phyloP scores from a whole-genome alignment of 2,329 filamentous ascomycete species.

The Paecilomyces formosus region DNA sequence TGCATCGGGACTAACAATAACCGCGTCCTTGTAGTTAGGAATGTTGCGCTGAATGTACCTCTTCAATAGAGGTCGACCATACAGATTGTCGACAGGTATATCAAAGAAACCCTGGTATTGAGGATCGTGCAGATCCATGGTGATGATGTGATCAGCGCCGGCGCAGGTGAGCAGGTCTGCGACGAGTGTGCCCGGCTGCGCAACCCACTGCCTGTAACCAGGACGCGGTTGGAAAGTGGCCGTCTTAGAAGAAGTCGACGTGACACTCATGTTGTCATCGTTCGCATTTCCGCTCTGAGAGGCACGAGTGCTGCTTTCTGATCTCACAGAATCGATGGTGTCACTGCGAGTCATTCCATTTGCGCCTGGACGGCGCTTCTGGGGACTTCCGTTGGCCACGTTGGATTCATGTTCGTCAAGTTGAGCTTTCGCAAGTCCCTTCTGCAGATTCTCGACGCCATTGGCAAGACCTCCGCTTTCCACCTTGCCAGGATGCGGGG shows the following conservation, averaged over 20 bases:
- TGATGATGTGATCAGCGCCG: slow-evolving; percentile 93
- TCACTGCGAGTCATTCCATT: slow-evolving; percentile 33
- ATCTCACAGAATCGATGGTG: slow-evolving; percentile 31
- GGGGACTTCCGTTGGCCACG: slow-evolving; percentile 31
- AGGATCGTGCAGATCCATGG: slow-evolving; percentile 92
- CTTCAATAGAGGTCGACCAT: slow-evolving; percentile 54
- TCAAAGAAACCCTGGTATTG: slow-evolving; percentile 99
- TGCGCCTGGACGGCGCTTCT: slow-evolving; percentile 29
- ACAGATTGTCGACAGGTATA: slow-evolving; percentile 95
- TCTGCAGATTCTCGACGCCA: slow-evolving; percentile 63
- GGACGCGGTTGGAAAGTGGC: slow-evolving; percentile 72
- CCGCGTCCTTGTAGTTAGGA: slow-evolving; percentile 73
- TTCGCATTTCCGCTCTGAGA: slow-evolving; percentile 47
- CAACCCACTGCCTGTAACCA: slow-evolving; percentile 98
- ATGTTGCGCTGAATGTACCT: slow-evolving; percentile 72
- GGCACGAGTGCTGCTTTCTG: slow-evolving; percentile 14
- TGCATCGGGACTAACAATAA: slow-evolving; percentile 93
- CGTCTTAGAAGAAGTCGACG: slow-evolving; percentile 43
- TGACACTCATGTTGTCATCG: slow-evolving; percentile 58
- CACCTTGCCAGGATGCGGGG: slow-evolving; percentile 66
- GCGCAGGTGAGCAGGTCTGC: slow-evolving; percentile 92
- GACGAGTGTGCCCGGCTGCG: slow-evolving; percentile 89
- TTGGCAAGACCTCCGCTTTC: slow-evolving; percentile 60
- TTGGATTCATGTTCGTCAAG: slow-evolving; percentile 49
- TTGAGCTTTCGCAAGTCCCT: slow-evolving; percentile 63